A percentile compares a stretch with the other conserved stretches of the same genome.
These are phyloP conservation scores for Roridomyces roridus DNA, from an alignment of 768 basidiomycete species.

Conservation along the genomic window DNA sequence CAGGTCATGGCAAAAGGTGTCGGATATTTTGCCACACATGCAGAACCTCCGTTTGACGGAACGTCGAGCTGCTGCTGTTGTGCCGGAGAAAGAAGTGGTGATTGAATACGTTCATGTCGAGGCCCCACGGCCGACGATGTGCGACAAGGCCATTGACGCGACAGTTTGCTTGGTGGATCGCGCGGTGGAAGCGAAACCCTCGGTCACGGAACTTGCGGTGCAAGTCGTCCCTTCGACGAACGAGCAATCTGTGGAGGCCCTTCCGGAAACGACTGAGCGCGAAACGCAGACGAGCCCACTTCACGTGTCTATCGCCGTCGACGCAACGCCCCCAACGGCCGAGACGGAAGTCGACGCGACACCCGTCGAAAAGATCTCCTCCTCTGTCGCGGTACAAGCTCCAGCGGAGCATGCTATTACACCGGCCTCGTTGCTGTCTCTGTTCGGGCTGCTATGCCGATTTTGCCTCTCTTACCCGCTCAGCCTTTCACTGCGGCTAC, in stretches of 20 bases:
- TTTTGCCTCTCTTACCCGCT: constrained; percentile 57
- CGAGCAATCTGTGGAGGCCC: constrained; percentile 45
- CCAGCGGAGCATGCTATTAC: constrained; percentile 25
- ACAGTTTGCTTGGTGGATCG: constrained; percentile 48
- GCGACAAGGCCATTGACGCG: constrained; percentile 59
- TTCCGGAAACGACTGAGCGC: constrained; percentile 41
- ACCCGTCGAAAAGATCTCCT: constrained; percentile 40
- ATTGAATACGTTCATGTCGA: constrained; percentile 22
- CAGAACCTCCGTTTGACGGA: constrained; percentile 71
- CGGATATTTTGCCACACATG: constrained; percentile 74
- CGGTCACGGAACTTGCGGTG: constrained; percentile 37
- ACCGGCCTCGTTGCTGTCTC: constrained; percentile 44
- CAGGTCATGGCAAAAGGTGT: constrained; percentile 70
- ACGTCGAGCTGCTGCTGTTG: constrained; percentile 47
- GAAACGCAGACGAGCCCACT: constrained; percentile 47
- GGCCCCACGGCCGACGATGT: constrained; percentile 23
- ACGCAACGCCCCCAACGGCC: constrained; percentile 55
- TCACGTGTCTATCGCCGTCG: constrained; percentile 49
- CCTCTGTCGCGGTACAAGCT: constrained; percentile 2
- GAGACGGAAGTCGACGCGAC: constrained; percentile 59
- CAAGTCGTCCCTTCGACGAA: constrained; percentile 45
- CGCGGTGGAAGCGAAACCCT: constrained; percentile 47
- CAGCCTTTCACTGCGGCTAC: constrained; percentile 51
- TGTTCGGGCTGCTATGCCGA: constrained; percentile 56
- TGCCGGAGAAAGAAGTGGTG: constrained; percentile 25